These are phyloP conservation scores for Ceratobasidium sp. DNA, from an alignment of 1,284 basidiomycete species.

Conservation along the genomic window DNA sequence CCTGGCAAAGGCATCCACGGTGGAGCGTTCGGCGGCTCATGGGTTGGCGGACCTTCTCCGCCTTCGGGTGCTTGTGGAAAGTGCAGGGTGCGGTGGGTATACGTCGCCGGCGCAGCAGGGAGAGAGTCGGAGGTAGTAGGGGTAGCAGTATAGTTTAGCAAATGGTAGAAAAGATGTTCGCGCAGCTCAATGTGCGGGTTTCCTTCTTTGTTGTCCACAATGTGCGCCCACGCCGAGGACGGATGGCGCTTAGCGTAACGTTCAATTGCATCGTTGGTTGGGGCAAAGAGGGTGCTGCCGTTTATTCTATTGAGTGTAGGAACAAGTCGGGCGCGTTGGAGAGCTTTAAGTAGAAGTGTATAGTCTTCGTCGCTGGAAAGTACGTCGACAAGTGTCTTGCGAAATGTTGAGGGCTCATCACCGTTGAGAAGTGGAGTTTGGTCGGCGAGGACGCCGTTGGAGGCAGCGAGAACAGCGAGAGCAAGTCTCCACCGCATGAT, in stretches of 20 bases:
- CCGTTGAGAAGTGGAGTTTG: too few species aligned
- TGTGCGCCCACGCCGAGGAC: slow-evolving; percentile 58
- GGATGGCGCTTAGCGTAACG: slow-evolving; percentile 60
- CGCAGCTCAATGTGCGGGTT: slow-evolving; percentile 88
- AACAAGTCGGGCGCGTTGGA: slow-evolving; percentile 88
- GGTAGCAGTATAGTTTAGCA: slow-evolving; percentile 81
- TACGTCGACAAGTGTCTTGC: slow-evolving; percentile 76
- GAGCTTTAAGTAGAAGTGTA: slow-evolving; percentile 77
- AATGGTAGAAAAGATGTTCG: slow-evolving; percentile 94
- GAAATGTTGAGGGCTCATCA: slow-evolving; percentile 3
- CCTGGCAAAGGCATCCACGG: slow-evolving; percentile 87
- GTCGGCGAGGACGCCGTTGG: too few species aligned
- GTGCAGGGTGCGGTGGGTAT: slow-evolving; percentile 70
- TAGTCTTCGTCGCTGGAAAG: slow-evolving; percentile 83
- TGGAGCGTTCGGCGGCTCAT: slow-evolving; percentile 74
- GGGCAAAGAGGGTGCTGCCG: slow-evolving; percentile 89
- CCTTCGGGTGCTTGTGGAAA: slow-evolving; percentile 69
- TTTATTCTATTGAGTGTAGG: slow-evolving; percentile 91
- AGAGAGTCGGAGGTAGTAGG: slow-evolving; percentile 53
- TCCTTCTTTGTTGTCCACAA: slow-evolving; percentile 59
- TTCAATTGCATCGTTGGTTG: slow-evolving; percentile 90
- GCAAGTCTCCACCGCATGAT: slow-evolving; percentile 34
- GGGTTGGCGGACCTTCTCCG: slow-evolving; percentile 59
- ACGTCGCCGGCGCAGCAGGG: slow-evolving; percentile 56
- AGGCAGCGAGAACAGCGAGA: slow-evolving; percentile 7